A percentile compares a stretch with the other conserved stretches of the same genome.
Conservation (phyloP, 345 rosid genomes). For the Eucalyptus brandiana region DNA sequence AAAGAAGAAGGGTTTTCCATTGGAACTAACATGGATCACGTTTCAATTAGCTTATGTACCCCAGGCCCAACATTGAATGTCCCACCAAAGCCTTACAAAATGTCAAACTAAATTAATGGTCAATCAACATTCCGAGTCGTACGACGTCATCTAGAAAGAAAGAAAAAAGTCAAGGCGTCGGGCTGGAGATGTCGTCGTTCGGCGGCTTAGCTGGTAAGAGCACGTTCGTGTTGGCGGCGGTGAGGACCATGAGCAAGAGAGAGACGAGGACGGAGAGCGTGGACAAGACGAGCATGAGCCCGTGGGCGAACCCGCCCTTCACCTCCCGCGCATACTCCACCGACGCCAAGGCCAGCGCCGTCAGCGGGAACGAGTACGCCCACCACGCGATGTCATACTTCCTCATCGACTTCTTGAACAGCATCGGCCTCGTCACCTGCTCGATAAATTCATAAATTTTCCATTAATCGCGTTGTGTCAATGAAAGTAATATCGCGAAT, state of each 20-base stretch:
- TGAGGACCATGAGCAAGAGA: slow-evolving; percentile 1
- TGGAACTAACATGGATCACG: background rate
- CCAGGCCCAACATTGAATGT: background rate
- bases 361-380: slow-evolving; percentile 32
- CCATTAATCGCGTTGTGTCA: accelerated
- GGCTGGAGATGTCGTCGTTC: background rate
- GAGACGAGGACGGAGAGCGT: slow-evolving; percentile 15
- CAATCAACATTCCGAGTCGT: background rate
- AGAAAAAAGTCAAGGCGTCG: background rate
- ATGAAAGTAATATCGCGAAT: background rate
- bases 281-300: slow-evolving; percentile 7
- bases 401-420: slow-evolving; percentile 27
- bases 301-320: slow-evolving; percentile 6
- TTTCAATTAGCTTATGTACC: background rate
- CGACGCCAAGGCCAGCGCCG: slow-evolving; percentile 18
- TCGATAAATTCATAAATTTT: background rate
- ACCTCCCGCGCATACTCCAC: slow-evolving; percentile 14
- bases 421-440: slow-evolving; percentile 13
- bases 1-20: background rate
- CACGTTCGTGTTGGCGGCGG: background rate
- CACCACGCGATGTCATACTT: slow-evolving; percentile 27
- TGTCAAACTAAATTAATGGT: background rate
- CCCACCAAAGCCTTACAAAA: background rate
- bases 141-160: too few relatives aligned
- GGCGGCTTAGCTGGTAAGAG: background rate